Evolutionary conservation across 1,284 basidiomycete species (phyloP).

Genomic region (Apiotrichum mycotoxinovorans): DNA sequence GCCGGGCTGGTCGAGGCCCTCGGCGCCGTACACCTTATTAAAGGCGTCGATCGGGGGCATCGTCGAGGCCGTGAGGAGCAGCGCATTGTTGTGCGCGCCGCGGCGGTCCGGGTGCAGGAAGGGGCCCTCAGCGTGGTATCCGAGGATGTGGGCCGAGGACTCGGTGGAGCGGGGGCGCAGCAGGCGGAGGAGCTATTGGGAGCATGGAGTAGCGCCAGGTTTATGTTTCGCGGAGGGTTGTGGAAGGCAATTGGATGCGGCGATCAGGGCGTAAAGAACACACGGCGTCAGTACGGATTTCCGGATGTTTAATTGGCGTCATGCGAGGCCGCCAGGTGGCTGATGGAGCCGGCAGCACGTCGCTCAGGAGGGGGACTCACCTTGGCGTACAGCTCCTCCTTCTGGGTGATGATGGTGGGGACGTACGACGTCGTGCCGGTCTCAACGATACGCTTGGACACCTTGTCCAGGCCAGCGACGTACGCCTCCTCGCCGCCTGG

Average conservation of each 20-base stretch:
- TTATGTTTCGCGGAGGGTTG: background rate
- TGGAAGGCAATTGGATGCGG: background rate
- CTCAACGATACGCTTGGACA: constrained; percentile 72
- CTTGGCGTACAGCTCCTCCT: constrained; percentile 38
- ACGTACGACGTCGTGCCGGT: constrained; percentile 82
- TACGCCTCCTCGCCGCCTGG: constrained; percentile 66
- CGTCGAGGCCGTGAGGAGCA: constrained; percentile 59
- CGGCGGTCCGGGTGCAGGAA: constrained; percentile 68
- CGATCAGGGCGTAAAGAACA: background rate
- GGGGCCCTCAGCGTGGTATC: constrained; percentile 86
- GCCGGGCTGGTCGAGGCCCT: constrained; percentile 54
- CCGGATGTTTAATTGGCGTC: background rate
- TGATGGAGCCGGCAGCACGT: background rate
- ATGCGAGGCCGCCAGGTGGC: too few species aligned
- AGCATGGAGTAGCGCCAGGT: constrained; percentile 17
- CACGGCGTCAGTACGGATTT: background rate
- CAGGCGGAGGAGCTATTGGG: constrained; percentile 53
- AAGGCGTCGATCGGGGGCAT: constrained; percentile 52
- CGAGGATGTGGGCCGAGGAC: constrained; percentile 62
- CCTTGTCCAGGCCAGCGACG: constrained; percentile 62
- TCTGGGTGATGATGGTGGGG: constrained; percentile 59
- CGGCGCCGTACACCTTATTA: constrained; percentile 67
- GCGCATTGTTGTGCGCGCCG: constrained; percentile 70
- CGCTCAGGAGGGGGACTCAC: constrained; percentile 58
- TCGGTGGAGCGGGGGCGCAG: constrained; percentile 27